These are phyloP conservation scores for Eutypa lata DNA, from an alignment of 2,329 filamentous ascomycete species.

Conservation along the genomic window DNA sequence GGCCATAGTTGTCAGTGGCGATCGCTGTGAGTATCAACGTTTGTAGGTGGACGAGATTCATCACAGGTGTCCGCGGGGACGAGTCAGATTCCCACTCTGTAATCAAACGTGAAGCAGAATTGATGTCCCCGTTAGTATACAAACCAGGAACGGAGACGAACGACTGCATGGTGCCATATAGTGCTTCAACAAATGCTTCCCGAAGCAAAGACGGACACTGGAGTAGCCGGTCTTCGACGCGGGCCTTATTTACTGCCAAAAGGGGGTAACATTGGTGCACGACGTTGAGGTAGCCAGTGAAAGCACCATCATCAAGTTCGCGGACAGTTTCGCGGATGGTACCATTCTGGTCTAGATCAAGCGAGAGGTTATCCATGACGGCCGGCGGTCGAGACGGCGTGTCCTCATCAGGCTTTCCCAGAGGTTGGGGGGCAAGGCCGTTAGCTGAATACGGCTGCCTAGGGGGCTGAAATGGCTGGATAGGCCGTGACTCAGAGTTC, in stretches of 20 bases:
- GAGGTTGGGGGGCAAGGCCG: conserved; percentile 45
- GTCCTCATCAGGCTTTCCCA: conserved; percentile 32
- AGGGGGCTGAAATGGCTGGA: conserved; percentile 37
- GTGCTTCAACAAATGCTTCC: conserved; percentile 62
- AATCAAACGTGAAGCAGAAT: conserved; percentile 44
- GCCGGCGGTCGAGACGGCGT: conserved; percentile 34
- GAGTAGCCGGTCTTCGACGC: conserved; percentile 53
- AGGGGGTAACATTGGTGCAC: conserved; percentile 68
- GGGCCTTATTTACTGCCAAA: conserved; percentile 54
- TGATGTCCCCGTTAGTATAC: conserved; percentile 39
- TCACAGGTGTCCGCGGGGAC: conserved; percentile 33
- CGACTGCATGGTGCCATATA: conserved; percentile 57
- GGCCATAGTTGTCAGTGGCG: conserved; percentile 58
- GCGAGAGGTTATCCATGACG: conserved; percentile 23
- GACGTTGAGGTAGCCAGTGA: conserved; percentile 55
- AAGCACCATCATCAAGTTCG: conserved; percentile 42
- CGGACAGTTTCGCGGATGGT: conserved; percentile 29
- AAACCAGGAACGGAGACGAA: conserved; percentile 37
- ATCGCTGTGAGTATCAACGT: conserved; percentile 64
- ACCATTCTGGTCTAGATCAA: conserved; percentile 30
- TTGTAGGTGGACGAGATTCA: conserved; percentile 61
- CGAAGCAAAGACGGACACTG: conserved; percentile 55
- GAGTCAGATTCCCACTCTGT: conserved; percentile 49
- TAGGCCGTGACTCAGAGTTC: conserved; percentile 45
- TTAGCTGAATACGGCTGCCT: conserved; percentile 34